These are phyloP conservation scores for Pseudonitzschia pungens DNA, from an alignment of 108 stramenopile genomes.

Conservation along the genomic window DNA sequence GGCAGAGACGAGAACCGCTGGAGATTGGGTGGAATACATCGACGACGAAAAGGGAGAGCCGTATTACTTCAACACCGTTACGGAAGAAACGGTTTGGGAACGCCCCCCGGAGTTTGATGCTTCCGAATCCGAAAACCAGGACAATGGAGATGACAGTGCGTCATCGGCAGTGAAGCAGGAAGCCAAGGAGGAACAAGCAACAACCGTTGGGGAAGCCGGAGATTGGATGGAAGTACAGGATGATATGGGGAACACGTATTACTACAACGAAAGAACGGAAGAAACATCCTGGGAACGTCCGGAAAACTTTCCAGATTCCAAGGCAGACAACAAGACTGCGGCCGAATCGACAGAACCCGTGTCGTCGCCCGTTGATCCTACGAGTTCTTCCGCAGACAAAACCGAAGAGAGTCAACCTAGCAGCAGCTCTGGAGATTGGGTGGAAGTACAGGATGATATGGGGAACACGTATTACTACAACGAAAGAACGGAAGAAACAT, in stretches of 20 bases:
- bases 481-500: conserved; percentile 45
- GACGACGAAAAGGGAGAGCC: conserved; percentile 42
- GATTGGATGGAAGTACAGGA: conserved; percentile 64
- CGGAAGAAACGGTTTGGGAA: conserved; percentile 70
- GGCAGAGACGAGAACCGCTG: not conserved
- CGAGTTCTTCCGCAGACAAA: too few relatives aligned
- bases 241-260: conserved; percentile 50
- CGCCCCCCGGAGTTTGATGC: conserved; percentile 39
- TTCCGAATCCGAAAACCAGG: conserved; percentile 1
- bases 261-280: conserved; percentile 44
- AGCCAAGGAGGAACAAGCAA: conserved; percentile 25
- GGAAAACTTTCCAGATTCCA: too few relatives aligned
- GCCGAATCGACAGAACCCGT: too few relatives aligned
- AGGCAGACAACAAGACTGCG: too few relatives aligned
- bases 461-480: conserved; percentile 61
- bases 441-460: conserved; percentile 47
- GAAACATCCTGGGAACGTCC: conserved; percentile 76
- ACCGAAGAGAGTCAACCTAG: too few relatives aligned
- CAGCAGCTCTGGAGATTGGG: too few relatives aligned
- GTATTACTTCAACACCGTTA: conserved; percentile 53
- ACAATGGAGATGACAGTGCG: too few relatives aligned
- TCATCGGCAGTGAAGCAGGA: conserved; percentile 27
- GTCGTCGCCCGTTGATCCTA: too few relatives aligned
- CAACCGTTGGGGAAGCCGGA: too few relatives aligned
- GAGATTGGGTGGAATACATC: conserved; percentile 41